Base-by-base conservation (phyloP, 2,329 filamentous ascomycete species). In the Aspergillus sp. region DNA sequence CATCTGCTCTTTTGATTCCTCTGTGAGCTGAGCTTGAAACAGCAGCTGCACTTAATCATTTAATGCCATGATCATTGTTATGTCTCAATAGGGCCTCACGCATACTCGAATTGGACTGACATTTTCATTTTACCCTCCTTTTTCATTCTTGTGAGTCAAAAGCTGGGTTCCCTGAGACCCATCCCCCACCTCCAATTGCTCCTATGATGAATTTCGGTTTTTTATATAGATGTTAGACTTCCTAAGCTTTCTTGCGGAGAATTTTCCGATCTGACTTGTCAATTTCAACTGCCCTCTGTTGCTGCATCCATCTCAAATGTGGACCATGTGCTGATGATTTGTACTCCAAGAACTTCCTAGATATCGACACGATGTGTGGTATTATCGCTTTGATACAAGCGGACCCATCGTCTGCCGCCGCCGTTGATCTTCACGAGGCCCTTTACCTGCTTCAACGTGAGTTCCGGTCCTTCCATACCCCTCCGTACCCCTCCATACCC, bases 381-480 rank as follows among this genome's bases (percentile, higher is more conserved):
- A 79, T 83, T 52, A 69, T 82, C 45, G 80, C 72, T 51, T 65
- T 83, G 40, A 79, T 83, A 50, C 72, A 83, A 48, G 80, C 77
- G 49, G 75, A 81, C 56, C 67, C 73, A 48, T 73, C 70, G 40
- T 68, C 68, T 34, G 69, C 70, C 41, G 64, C 68, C 40, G 83
- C 82, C 29, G 73, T 80, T 48, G 83, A 87, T 53, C 71, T 88
- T 34, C 83, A 88, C 61, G 84, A 88, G 65, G 76, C 78, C 33
- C 71, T 87, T n/a, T 87, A 85, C 66, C 81, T 81, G 56, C 78
- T 88, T 7, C 84, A 85, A 62, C 78, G 63, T 66, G 55, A 64
- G 63, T 65, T 38, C 12, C 19, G 19, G 19, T 19, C 19, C 19
- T 19, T 19, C 19, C 19, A 19, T 19, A 19, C 19, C 19, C 19